phyloP scores from a whole-genome alignment of 2,329 filamentous ascomycete genomes.

The Aspergillus fructus region DNA sequence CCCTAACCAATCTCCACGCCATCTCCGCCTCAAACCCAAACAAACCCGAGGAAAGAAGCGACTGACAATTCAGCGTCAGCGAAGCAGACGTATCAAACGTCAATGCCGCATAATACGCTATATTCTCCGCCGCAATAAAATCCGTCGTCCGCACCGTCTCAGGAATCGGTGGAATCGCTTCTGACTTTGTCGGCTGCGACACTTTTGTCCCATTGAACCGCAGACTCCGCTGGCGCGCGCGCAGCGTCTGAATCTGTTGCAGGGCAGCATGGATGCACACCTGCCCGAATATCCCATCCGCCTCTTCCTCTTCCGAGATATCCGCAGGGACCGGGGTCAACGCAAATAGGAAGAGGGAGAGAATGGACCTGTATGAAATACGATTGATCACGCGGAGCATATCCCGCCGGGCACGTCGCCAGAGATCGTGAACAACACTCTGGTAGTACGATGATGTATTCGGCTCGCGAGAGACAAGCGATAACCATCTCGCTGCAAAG shows the following conservation, averaged over 20 bases:
- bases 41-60: constrained; percentile 41
- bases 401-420: constrained; percentile 39
- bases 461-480: constrained; percentile 10
- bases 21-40: constrained; percentile 26
- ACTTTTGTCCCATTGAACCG: constrained; percentile 45
- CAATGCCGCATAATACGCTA: constrained; percentile 44
- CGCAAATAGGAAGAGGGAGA: constrained; percentile 42
- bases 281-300: constrained; percentile 42
- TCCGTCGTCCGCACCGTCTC: constrained; percentile 28
- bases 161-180: constrained; percentile 10
- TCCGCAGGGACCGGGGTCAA: constrained; percentile 42
- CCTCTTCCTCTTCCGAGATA: constrained; percentile 44
- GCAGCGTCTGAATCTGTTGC: constrained; percentile 43
- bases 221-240: constrained; percentile 40
- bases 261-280: constrained; percentile 43
- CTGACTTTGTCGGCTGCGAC: constrained; percentile 21
- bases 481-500: constrained; percentile 31
- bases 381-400: constrained; percentile 45
- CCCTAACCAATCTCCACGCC: constrained; percentile 28
- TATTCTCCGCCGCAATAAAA: constrained; percentile 41
- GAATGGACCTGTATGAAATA: constrained; percentile 43
- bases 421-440: constrained; percentile 20
- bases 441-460: neutral
- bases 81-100: constrained; percentile 46
- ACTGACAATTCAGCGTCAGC: constrained; percentile 42